Conservation (phyloP, 371 early-diverging fungal species). For the Actinomortierella ambigua region DNA sequence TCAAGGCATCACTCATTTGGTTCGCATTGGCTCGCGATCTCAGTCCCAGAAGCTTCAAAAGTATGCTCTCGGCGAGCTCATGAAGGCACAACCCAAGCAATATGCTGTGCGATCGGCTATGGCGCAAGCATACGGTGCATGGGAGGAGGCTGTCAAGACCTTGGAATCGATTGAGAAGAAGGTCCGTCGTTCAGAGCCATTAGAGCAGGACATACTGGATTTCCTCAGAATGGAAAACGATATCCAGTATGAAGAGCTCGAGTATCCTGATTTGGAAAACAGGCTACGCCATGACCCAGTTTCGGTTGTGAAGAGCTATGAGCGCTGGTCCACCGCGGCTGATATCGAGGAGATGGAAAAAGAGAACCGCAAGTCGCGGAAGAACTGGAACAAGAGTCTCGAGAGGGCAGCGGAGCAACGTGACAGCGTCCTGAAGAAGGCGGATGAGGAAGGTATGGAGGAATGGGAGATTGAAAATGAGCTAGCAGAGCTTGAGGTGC, state of each 20-base stretch:
- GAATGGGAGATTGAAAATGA: background rate
- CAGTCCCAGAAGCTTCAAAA: constrained; percentile 33
- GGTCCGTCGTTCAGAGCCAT: background rate
- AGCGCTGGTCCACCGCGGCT: no score
- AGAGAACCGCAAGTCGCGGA: background rate
- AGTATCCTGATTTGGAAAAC: constrained; percentile 4
- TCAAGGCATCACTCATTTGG: constrained; percentile 23
- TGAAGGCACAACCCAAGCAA: constrained; percentile 2
- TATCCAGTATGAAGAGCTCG: constrained; percentile 3
- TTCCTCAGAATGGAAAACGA: constrained; percentile 18
- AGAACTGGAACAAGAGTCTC: background rate
- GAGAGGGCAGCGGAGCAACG: background rate
- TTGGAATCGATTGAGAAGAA: constrained; percentile 3
- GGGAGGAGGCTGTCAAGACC: background rate
- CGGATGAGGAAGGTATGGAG: background rate
- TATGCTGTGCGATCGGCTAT: constrained; percentile 15
- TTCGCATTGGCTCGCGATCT: constrained; percentile 52
- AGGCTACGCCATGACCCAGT: background rate
- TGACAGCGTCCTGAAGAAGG: background rate
- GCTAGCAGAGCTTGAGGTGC: no score
- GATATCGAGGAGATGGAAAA: background rate
- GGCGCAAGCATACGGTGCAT: background rate
- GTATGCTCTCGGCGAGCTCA: constrained; percentile 27
- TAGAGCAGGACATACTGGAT: constrained; percentile 10
- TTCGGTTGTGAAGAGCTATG: background rate